Evolutionary conservation across 148 eudicot genomes (phyloP), one percentile per base, ranked within the genome.

Genomic region (Arbutus unedo): DNA sequence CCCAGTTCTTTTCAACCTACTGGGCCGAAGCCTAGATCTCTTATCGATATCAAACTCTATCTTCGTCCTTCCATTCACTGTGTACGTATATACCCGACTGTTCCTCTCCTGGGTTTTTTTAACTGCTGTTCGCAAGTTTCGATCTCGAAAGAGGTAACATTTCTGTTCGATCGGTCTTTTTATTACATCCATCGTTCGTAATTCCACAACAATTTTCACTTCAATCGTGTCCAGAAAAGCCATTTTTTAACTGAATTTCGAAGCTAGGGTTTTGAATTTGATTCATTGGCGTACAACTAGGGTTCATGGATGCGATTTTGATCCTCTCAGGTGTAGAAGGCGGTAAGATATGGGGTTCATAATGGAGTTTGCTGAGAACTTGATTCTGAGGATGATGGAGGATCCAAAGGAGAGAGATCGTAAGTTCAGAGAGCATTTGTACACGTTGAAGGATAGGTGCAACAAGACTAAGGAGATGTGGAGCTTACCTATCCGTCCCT

Each of bases 361-460:
- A 84, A 91, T 93, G 97, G 98, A 92, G 82, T 95, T 93, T 79
- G 93, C 96, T 3, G 98, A 93, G 90, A 90, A 95, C 82, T 89
- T 95, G 90, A 82, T 95, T 8, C 82, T 95, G 82, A 89, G 93
- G 71, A 57, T 95, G 90, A 93, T 93, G 98, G 98, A 95, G 85
- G 93, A 93, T 77, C 98, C 98, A 18, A 82, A 83, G 76, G 93
- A 91, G 86, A 89, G 98, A 66, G 98, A 95, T 83, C 83, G 87
- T 45, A 91, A 89, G 78, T 93, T 93, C 87, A 91, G 97, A 85
- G 96, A 95, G 86, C 96, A 94, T 79, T 6, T 95, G 84, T 93
- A 94, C 67, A 1, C 86, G 3, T 0, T 90, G 81, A 90, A 93
- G 78, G 98, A 91, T 67, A 81, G 84, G 47, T 91, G 98, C 89